phyloP scores from a whole-genome alignment of 2,329 filamentous ascomycete species.

The Penicillium sp. region DNA sequence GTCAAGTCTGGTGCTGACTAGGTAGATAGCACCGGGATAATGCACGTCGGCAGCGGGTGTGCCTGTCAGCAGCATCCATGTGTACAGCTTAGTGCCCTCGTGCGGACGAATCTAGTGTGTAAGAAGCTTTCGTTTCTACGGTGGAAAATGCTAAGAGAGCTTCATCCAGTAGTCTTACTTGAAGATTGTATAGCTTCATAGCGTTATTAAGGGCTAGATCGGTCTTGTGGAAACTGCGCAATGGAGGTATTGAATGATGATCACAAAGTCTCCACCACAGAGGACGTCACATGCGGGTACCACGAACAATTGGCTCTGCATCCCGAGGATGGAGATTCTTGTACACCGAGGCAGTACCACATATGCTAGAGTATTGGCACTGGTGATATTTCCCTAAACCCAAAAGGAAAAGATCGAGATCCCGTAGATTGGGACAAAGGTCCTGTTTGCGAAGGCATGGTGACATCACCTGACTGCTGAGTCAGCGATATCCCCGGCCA shows the following conservation, averaged over 20 bases:
- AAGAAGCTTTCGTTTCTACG: not conserved
- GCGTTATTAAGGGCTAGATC: not conserved
- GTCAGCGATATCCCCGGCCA: conserved; percentile 18
- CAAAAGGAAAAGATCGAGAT: not conserved
- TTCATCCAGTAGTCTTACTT: not conserved
- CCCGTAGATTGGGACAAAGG: not conserved
- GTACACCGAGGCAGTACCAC: conserved; percentile 6
- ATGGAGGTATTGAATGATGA: not conserved
- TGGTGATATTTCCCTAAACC: not conserved
- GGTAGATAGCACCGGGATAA: not conserved
- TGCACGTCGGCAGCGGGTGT: not conserved
- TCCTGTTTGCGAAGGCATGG: conserved; percentile 6
- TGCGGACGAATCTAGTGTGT: not conserved
- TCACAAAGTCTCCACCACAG: conserved; percentile 1
- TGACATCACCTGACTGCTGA: conserved; percentile 42
- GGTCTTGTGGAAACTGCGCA: not conserved
- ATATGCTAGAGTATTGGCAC: not conserved
- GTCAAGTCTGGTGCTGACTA: not conserved
- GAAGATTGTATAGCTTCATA: not conserved
- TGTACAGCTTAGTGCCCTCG: not conserved
- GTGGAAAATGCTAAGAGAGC: not conserved
- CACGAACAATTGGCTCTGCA: not conserved
- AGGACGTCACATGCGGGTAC: conserved; percentile 9
- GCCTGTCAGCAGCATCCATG: not conserved
- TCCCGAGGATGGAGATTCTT: conserved; percentile 5